Percentiles rank a stretch among this genome's conserved stretches.
Conservation (phyloP, 345 rosid genomes). For the Camelina hispida region DNA sequence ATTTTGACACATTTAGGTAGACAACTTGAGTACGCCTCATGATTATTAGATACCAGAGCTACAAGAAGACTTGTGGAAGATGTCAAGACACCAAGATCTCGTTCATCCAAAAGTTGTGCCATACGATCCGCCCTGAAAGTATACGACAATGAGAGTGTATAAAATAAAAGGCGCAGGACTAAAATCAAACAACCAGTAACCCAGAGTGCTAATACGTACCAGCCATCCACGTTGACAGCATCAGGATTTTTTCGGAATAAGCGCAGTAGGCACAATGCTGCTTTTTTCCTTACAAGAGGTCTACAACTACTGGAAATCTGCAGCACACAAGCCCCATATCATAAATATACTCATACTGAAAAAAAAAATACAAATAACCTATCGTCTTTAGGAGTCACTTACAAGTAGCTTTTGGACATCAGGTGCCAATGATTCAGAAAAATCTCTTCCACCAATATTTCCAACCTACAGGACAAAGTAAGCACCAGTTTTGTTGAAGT, state of each 20-base stretch:
- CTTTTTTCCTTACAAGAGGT: conserved; percentile 97
- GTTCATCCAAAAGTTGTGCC: conserved; percentile 99
- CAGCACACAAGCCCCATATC: conserved; percentile 41
- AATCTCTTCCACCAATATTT: conserved; percentile 99
- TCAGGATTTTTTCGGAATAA: conserved; percentile 96
- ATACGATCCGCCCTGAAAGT: conserved; percentile 89
- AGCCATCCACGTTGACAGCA: conserved; percentile 91
- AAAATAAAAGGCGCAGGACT: conserved; percentile 16
- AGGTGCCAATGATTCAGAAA: conserved; percentile 96
- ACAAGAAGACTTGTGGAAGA: conserved; percentile 97
- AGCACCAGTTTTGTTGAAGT: conserved; percentile 17
- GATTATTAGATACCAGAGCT: conserved; percentile 90
- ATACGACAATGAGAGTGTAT: conserved; percentile 30
- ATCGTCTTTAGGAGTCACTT: conserved; percentile 45
- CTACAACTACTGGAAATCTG: conserved; percentile 99
- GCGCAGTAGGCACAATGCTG: conserved; percentile 96
- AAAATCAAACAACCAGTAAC: conserved; percentile 12
- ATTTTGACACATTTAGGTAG: conserved; percentile 96
- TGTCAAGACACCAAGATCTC: conserved; percentile 98
- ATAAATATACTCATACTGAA: conserved; percentile 27
- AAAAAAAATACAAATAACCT: conserved; percentile 6
- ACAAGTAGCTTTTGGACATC: conserved; percentile 98
- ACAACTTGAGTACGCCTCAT: conserved; percentile 91
- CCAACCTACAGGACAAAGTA: conserved; percentile 71
- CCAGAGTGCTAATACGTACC: conserved; percentile 57